These are phyloP conservation scores for Cantharellus anzutake DNA, from an alignment of 768 basidiomycete genomes.

Conservation along the genomic window DNA sequence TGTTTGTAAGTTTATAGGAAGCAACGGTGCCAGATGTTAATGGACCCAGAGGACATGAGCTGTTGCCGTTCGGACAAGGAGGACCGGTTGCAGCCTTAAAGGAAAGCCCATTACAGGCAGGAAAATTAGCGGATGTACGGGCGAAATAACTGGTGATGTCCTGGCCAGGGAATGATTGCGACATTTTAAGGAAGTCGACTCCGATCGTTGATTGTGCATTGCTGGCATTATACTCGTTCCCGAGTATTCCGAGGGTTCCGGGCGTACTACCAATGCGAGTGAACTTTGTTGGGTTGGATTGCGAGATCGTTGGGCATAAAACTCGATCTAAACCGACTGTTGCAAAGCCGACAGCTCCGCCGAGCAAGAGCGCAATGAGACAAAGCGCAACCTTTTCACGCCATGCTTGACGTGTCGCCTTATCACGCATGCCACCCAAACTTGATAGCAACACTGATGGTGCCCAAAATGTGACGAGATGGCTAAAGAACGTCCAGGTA, in stretches of 20 bases:
- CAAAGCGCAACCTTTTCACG: conserved; percentile 92
- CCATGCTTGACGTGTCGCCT: conserved; percentile 74
- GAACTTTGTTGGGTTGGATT: conserved; percentile 25
- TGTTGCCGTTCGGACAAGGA: conserved; percentile 38
- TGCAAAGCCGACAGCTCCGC: conserved; percentile 67
- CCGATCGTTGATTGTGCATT: conserved; percentile 24
- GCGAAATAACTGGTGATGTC: conserved; percentile 82
- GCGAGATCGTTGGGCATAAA: conserved; percentile 51
- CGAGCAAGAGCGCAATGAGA: conserved; percentile 63
- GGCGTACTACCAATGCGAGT: conserved; percentile 31
- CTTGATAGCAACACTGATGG: conserved; percentile 56
- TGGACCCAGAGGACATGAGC: conserved; percentile 47
- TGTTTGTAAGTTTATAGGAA: conserved; percentile 44
- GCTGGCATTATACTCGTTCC: conserved; percentile 58
- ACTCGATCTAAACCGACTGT: conserved; percentile 90
- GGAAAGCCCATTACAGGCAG: conserved; percentile 38
- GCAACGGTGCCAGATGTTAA: conserved; percentile 39
- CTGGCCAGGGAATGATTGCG: conserved; percentile 43
- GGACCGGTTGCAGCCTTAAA: conserved; percentile 55
- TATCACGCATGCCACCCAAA: conserved; percentile 65
- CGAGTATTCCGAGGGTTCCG: conserved; percentile 58
- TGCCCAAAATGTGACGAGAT: conserved; percentile 78
- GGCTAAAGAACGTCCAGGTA: conserved; percentile 69
- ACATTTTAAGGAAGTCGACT: conserved; percentile 41
- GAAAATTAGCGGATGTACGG: conserved; percentile 44